phyloP scores from a whole-genome alignment of 106 monocot genomes.

The Ottelia alismoides region DNA sequence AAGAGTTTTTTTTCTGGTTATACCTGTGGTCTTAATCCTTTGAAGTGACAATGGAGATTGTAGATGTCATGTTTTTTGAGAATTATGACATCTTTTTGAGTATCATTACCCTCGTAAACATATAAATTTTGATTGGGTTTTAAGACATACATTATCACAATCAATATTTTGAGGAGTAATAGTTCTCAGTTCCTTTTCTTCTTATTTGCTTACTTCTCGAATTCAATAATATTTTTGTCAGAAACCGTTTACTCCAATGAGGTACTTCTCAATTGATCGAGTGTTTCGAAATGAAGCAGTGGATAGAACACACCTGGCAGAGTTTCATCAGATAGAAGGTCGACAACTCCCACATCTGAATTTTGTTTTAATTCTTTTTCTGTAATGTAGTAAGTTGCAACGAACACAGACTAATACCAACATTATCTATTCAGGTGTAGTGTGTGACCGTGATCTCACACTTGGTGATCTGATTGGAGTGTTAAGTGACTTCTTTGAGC shows the following conservation, averaged over 20 bases:
- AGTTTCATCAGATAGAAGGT: constrained; percentile 96
- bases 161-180: too few species aligned
- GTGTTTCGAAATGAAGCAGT: constrained; percentile 94
- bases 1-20: too few species aligned
- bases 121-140: neutral
- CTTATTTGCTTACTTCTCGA: neutral
- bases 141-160: too few species aligned
- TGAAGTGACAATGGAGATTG: too few species aligned
- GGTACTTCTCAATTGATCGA: constrained; percentile 71
- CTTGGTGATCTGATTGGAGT: constrained; percentile 86
- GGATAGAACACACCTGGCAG: constrained; percentile 86
- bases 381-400: too few species aligned
- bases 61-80: too few species aligned
- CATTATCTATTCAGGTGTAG: constrained; percentile 62
- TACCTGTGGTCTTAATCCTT: too few species aligned
- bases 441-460: constrained; percentile 75
- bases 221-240: constrained; percentile 10
- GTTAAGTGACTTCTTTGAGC: constrained; percentile 70
- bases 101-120: too few species aligned
- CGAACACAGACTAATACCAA: too few species aligned
- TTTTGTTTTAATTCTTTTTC: too few species aligned
- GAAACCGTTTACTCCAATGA: constrained; percentile 61
- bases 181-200: too few species aligned
- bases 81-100: too few species aligned
- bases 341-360: neutral